Evolutionary conservation across 1,139 yeast species (phyloP).

Genomic region (Sugiyamaella grinbergsii): DNA sequence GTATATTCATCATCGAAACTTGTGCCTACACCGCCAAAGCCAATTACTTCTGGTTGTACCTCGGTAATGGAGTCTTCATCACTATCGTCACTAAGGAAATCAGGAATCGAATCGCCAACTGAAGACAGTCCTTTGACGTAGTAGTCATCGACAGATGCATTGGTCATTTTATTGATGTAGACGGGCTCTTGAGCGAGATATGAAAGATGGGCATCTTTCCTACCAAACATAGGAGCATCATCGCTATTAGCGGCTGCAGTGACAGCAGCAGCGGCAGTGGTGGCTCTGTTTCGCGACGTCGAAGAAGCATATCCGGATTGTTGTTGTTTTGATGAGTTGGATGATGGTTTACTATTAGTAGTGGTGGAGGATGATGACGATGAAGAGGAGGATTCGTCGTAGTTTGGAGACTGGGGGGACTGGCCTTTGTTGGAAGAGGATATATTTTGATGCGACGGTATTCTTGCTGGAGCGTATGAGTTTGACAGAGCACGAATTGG

Average conservation of each 20-base stretch:
- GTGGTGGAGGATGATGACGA: too few relatives aligned
- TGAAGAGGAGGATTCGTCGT: conserved; percentile 12
- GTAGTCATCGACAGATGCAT: conserved; percentile 65
- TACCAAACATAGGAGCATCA: conserved; percentile 11
- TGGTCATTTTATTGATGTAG: conserved; percentile 64
- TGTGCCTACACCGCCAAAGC: conserved; percentile 42
- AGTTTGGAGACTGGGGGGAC: conserved; percentile 9
- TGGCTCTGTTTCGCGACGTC: not conserved
- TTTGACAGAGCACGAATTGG: conserved; percentile 35
- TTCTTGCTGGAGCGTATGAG: conserved; percentile 38
- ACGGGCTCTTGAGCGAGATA: conserved; percentile 65
- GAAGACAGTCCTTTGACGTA: conserved; percentile 35
- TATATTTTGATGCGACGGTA: conserved; percentile 26
- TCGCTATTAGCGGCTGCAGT: conserved; percentile 11
- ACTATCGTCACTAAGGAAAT: conserved; percentile 26
- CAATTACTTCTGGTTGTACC: conserved; percentile 30
- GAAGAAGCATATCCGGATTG: conserved; percentile 8
- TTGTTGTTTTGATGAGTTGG: conserved; percentile 17
- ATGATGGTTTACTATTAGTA: conserved; percentile 3
- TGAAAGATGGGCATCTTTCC: conserved; percentile 36
- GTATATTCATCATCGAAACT: conserved; percentile 43
- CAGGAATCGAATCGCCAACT: conserved; percentile 30
- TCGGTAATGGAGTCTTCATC: conserved; percentile 37
- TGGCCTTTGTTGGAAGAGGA: conserved; percentile 14
- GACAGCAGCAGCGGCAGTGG: conserved; percentile 16